Evolutionary conservation across 1,284 basidiomycete genomes (phyloP), one percentile per base, ranked within the genome.

Genomic region (Papiliotrema nemorosa): DNA sequence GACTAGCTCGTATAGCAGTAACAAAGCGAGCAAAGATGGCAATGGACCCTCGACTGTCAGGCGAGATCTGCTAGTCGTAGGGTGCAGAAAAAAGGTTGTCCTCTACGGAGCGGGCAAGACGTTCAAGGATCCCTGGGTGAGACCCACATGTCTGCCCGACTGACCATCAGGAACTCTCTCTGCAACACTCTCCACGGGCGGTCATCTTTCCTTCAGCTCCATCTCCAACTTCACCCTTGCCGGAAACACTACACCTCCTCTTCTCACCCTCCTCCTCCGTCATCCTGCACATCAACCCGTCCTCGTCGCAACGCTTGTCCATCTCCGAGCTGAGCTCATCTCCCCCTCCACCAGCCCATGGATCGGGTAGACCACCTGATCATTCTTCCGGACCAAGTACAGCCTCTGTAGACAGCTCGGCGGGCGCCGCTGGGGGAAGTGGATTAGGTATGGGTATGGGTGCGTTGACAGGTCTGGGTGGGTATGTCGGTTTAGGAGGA

Each of bases 401-500:
- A 6, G 21, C 34, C 7, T n/a, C 41, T 13, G 26, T 20, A 9
- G 43, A 16, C 3, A 40, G 21, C 22, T 20, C 22, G 20, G n/a
- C 44, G 10, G 29, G 24, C n/a, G 14, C 35, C 16, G 36, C 33
- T 21, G 29, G 34, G n/a, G 46, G 44, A 20, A 47, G 53, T 33
- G 49, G 52, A 18, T 34, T 64, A 33, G 43, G 48, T 34, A 57
- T 58, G 41, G 56, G 57, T 18, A 50, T 60, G 40, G 60, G 55
- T 24, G 50, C 88, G 0, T 77, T 93, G 31, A 83, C 82, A 10
- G 88, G 89, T 1, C 74, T 93, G 16, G 86, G 88, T 10, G 89
- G 89, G 12, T 93, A 94, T 66, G 90, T 96, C 82, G 88, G 87
- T 12, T 75, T 93, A 18, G 87, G 86, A 3, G 79, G 82, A 10